Percentiles rank a stretch among this genome's conserved stretches.
These are phyloP conservation scores for Bacterosira constricta DNA, from an alignment of 108 stramenopile species.

Conservation along the genomic window DNA sequence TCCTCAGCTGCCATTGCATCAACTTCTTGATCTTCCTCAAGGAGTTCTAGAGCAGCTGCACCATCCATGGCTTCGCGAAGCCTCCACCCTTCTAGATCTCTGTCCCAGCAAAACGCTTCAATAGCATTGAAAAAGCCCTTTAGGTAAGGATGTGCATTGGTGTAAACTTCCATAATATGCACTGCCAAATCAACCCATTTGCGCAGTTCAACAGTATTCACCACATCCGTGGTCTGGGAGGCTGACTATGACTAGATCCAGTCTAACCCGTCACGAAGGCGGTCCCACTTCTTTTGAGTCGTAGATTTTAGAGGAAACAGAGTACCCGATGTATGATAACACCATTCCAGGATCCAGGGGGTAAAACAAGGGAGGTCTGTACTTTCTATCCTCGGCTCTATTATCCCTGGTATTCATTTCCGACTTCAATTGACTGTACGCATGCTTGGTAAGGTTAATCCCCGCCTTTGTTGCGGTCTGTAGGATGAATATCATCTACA, in stretches of 20 bases:
- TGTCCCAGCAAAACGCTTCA: neutral
- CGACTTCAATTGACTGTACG: neutral
- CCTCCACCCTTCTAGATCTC: slow-evolving; percentile 13
- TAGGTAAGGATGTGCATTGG: neutral
- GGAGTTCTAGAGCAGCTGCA: neutral
- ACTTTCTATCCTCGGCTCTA: neutral
- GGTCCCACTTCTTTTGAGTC: neutral
- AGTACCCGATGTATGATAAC: neutral
- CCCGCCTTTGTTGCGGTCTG: neutral
- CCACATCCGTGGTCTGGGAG: no score
- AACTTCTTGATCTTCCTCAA: neutral
- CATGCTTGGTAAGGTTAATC: neutral
- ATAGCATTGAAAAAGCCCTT: slow-evolving; percentile 15
- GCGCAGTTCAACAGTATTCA: neutral
- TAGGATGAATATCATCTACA: slow-evolving; percentile 6
- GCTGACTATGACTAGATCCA: no score
- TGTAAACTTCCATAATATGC: slow-evolving; percentile 6
- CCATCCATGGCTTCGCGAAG: neutral
- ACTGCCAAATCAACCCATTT: neutral
- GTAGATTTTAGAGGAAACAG: neutral
- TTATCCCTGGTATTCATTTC: neutral
- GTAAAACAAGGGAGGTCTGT: neutral
- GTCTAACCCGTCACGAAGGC: neutral
- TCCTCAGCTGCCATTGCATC: no score
- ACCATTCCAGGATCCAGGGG: slow-evolving; percentile 14